phyloP scores from a whole-genome alignment of 306 rosid genomes.

The Prunus mira region DNA sequence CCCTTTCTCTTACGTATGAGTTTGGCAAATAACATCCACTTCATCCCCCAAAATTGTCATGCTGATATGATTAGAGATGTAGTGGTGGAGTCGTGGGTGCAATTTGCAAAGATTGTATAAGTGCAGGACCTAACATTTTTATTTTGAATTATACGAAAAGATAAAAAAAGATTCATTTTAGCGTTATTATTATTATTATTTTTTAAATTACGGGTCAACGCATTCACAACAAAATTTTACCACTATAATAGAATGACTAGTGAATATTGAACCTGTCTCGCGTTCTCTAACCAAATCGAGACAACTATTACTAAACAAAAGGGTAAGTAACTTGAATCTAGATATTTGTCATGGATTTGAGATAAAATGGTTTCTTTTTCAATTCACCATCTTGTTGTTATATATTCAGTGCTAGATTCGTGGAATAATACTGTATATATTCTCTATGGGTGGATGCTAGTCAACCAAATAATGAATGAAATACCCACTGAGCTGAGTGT shows the following conservation, averaged over 20 bases:
- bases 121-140: neutral
- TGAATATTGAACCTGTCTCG: too few relatives aligned
- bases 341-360: neutral
- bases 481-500: neutral
- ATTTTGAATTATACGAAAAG: too few relatives aligned
- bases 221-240: too few relatives aligned
- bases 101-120: constrained; percentile 11
- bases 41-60: constrained; percentile 31
- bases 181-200: fast-evolving
- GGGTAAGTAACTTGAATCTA: neutral
- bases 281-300: too few relatives aligned
- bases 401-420: neutral
- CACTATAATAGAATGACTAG: too few relatives aligned
- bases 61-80: constrained; percentile 34
- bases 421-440: neutral
- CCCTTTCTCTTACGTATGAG: constrained; percentile 34
- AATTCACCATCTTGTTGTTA: neutral
- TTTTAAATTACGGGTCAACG: too few relatives aligned
- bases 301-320: neutral
- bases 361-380: neutral
- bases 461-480: neutral
- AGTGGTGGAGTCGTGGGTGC: constrained; percentile 22
- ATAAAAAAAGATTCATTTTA: too few relatives aligned
- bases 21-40: constrained; percentile 16
- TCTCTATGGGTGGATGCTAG: neutral